A percentile compares a stretch with the other conserved stretches of the same genome.
phyloP scores from a whole-genome alignment of 257 asterid species.

The Solanum chaucha region DNA sequence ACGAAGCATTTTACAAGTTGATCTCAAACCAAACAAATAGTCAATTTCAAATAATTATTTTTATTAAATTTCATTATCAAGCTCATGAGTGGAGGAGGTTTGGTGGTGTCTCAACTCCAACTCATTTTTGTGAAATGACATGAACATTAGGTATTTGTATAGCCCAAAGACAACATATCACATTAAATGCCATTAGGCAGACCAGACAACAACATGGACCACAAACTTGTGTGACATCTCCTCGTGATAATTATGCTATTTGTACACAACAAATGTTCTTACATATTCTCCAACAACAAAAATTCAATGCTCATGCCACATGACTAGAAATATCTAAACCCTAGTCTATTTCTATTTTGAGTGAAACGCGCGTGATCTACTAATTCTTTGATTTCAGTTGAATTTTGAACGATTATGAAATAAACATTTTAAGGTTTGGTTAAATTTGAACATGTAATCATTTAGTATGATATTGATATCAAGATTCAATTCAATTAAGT shows the following conservation, averaged over 20 bases:
- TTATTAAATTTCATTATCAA: not conserved
- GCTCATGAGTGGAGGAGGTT: not conserved
- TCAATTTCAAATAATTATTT: not conserved
- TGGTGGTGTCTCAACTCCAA: not conserved
- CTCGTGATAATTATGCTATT: not conserved
- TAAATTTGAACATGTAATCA: no score
- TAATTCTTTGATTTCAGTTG: not conserved
- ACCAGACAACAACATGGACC: slow-evolving; percentile 32
- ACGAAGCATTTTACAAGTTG: not conserved
- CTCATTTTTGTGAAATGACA: slow-evolving; percentile 11
- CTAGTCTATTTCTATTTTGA: not conserved
- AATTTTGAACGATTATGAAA: not conserved
- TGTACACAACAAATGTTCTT: not conserved
- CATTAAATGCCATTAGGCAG: slow-evolving; percentile 21
- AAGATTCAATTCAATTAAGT: no score
- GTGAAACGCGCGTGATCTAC: not conserved
- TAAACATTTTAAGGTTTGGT: no score
- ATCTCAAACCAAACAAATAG: not conserved
- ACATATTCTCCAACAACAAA: not conserved
- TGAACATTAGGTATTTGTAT: slow-evolving; percentile 3
- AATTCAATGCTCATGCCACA: not conserved
- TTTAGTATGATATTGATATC: not conserved
- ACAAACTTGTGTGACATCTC: slow-evolving; percentile 2
- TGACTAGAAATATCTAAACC: not conserved
- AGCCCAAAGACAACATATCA: slow-evolving; percentile 19